These are phyloP conservation scores for Termitomyces sp. DNA, from an alignment of 768 basidiomycete species.

Conservation along the genomic window DNA sequence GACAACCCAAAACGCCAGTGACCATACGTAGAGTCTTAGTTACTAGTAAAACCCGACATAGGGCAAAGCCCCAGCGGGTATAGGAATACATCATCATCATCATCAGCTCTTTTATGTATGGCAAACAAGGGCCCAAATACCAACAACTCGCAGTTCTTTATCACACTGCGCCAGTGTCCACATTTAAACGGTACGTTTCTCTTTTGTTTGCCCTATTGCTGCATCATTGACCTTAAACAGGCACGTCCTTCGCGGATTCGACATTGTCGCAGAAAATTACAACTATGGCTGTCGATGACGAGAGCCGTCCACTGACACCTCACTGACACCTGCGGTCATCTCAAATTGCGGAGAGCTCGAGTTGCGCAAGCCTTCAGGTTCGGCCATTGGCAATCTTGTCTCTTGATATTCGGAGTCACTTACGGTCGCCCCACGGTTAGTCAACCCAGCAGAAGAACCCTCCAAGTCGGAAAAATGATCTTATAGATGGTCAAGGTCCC, in stretches of 20 bases:
- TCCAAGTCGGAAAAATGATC: conserved; percentile 14
- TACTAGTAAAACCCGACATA: too few relatives aligned
- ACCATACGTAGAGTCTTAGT: too few relatives aligned
- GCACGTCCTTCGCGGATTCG: conserved; percentile 58
- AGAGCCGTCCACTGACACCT: conserved; percentile 65
- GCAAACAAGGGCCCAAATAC: conserved; percentile 84
- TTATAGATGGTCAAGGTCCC: conserved; percentile 8
- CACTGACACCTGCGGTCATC: too few relatives aligned
- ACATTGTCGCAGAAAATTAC: conserved; percentile 56
- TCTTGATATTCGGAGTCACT: background rate
- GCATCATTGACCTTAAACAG: conserved; percentile 23
- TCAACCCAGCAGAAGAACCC: conserved; percentile 9
- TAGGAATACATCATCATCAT: too few relatives aligned
- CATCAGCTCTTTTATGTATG: conserved; percentile 88
- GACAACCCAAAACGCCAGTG: too few relatives aligned
- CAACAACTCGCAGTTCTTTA: conserved; percentile 84
- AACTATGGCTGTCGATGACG: conserved; percentile 64
- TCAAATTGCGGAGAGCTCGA: conserved; percentile 83
- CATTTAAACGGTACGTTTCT: conserved; percentile 62
- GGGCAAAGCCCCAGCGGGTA: too few relatives aligned
- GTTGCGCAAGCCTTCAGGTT: conserved; percentile 38
- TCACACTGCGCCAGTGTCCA: conserved; percentile 71
- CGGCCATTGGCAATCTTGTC: conserved; percentile 9
- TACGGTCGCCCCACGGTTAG: background rate
- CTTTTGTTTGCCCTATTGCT: background rate